These are phyloP conservation scores for Colletotrichum sp. DNA, from an alignment of 2,329 filamentous ascomycete genomes.

Conservation along the genomic window DNA sequence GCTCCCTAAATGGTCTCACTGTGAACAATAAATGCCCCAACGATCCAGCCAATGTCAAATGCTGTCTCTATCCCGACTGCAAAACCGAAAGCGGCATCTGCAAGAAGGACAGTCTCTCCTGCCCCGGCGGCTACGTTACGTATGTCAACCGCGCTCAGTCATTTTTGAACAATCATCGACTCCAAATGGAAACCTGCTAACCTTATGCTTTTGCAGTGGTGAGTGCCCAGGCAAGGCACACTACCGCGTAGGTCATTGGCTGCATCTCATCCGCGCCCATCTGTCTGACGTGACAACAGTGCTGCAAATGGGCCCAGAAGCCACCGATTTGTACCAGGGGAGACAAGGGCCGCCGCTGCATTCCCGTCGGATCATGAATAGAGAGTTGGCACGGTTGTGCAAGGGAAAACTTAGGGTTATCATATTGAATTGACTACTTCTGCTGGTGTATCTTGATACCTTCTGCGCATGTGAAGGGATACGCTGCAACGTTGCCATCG, in stretches of 20 bases:
- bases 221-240: slow-evolving; percentile 6
- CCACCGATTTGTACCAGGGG: slow-evolving; percentile 7
- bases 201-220: neutral
- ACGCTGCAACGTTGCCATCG: neutral
- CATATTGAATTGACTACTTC: neutral
- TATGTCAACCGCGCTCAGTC: neutral
- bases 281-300: neutral
- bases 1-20: neutral
- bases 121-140: slow-evolving; percentile 12
- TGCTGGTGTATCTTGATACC: neutral
- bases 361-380: neutral
- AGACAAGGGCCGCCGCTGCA: slow-evolving; percentile 4
- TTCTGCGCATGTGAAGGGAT: neutral
- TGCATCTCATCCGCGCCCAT: neutral
- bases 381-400: neutral
- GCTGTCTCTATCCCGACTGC: slow-evolving; percentile 16
- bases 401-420: neutral
- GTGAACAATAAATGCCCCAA: slow-evolving; percentile 12
- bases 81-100: slow-evolving; percentile 8
- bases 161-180: neutral
- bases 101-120: slow-evolving; percentile 8
- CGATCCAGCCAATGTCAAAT: slow-evolving; percentile 15
- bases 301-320: slow-evolving; percentile 11
- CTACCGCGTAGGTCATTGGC: slow-evolving; percentile 5
- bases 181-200: neutral